Base-by-base conservation (phyloP, 1,284 basidiomycete species). In the Ceratobasidium sp. region DNA sequence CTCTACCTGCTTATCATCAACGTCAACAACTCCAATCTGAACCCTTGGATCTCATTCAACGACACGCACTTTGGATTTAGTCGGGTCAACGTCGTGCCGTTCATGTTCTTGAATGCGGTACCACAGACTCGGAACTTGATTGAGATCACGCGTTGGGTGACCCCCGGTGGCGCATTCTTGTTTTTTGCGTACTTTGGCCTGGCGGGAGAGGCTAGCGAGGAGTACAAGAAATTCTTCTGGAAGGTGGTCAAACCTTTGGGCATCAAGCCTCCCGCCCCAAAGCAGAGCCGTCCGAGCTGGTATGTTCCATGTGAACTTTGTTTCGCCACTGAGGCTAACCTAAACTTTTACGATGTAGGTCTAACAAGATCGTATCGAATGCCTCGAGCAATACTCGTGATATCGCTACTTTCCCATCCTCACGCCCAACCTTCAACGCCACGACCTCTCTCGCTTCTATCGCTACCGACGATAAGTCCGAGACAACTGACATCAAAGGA, bases 11-110 rank as follows among this genome's bases (percentile, higher is more conserved):
- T 91, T 13, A 12, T 66, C 60, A 28, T 71, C 51, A 13, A 56
- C 44, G 42, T 20, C 39, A 71, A 71, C n/a, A 46, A 13, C 33
- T 13, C 40, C 18, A 18, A 5, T 23, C 60, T 40, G 90, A 2
- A 78, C 81, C 87, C 89, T 0, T 93, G 90, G 87, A 83, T 85
- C 40, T 86, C 84, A 58, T 93, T 91, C 91, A 86, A 80, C 0
- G 84, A 89, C 80, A 89, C 89, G 0, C 93, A 94, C 60, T 63
- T 15, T 39, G 53, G 53, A 28, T 68, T 46, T 6, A 26, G 10
- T 15, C 13, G 18, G 28, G 33, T 68, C 26, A 13, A 26, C 66
- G 13, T 20, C 3, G 28, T 18, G 2, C 46, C 66, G 26, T 39
- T 28, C 66, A 7, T 33, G 23, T 28, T 26, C 9, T 53, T 68